phyloP scores from a whole-genome alignment of 179 eudicot genomes.

The Carnegiea gigantea region DNA sequence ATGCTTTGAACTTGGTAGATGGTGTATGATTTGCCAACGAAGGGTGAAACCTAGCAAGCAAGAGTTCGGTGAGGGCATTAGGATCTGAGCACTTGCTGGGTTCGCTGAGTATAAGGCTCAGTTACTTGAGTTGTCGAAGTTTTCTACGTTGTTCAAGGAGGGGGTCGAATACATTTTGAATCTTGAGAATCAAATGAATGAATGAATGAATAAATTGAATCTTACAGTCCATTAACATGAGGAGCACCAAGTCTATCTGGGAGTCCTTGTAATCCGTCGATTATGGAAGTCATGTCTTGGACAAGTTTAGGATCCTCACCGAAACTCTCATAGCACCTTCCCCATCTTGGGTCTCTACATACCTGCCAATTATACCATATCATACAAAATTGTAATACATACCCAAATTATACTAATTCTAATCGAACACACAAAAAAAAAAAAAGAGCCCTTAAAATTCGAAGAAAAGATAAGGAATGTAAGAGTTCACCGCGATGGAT shows the following conservation, averaged over 20 bases:
- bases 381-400: background rate
- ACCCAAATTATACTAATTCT: too few species aligned
- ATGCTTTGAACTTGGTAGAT: too few species aligned
- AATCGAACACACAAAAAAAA: background rate
- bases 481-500: slow-evolving; percentile 23
- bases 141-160: background rate
- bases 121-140: background rate
- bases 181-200: too few species aligned
- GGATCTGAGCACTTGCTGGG: background rate
- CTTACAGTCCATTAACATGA: slow-evolving; percentile 23
- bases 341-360: slow-evolving; percentile 40
- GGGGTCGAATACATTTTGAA: background rate
- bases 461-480: background rate
- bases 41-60: too few species aligned
- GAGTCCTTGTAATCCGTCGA: slow-evolving; percentile 29
- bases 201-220: background rate
- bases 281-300: slow-evolving; percentile 19
- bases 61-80: background rate
- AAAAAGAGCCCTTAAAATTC: background rate
- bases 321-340: slow-evolving; percentile 31
- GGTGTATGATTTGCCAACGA: background rate
- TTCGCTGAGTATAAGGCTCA: background rate
- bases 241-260: slow-evolving; percentile 25
- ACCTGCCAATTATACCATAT: slow-evolving; percentile 13
- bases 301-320: slow-evolving; percentile 30